Base-by-base conservation (phyloP, 2,329 filamentous ascomycete species). In the Talaromyces marneffei region DNA sequence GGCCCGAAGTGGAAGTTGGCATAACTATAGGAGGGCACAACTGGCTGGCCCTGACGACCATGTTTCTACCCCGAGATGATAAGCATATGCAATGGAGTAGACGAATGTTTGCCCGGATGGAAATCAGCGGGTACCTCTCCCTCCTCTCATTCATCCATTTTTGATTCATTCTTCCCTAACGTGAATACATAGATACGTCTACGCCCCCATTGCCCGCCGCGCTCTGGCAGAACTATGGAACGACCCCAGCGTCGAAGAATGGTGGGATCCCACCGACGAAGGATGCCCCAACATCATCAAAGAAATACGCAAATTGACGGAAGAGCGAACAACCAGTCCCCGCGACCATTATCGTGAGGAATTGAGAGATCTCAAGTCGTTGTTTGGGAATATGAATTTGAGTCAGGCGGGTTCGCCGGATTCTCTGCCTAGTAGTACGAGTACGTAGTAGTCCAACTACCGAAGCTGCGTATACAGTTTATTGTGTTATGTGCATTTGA, bases 241-340 rank as follows among this genome's bases (percentile, higher is more conserved):
- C 63, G 84, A 90, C 46, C 82, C 85, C 14, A 85, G 87, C 20
- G 85, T 92, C 58, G 84, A 85, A 48, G 82, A 87, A 61, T 97
- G 92, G 91, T 99, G 94, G 94, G 83, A 97, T 2, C 90, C 92
- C 2, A 84, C 93, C 72, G 84, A 94, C 72, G 85, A 91, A 64
- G 89, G 85, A 1, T 89, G 89, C 68, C 87, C 85, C 10, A 83
- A 85, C 0, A 84, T 95, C 44, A 81, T 97, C 59, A 87, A 87
- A 57, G 88, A 84, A 59, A 87, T 96, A 64, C 88, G 92, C 20
- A 83, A 85, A 44, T 92, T 96, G 75, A 90, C 92, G 29, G 87
- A 90, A 67, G 90, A 94, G 65, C 85, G 91, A 53, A 89, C 83
- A 7, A 84, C 80, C 20, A 84, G 76, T 40, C 78, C 80, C 1